Evolutionary conservation across 2,329 filamentous ascomycete genomes (phyloP).

Genomic region (Xylaria multiplex): DNA sequence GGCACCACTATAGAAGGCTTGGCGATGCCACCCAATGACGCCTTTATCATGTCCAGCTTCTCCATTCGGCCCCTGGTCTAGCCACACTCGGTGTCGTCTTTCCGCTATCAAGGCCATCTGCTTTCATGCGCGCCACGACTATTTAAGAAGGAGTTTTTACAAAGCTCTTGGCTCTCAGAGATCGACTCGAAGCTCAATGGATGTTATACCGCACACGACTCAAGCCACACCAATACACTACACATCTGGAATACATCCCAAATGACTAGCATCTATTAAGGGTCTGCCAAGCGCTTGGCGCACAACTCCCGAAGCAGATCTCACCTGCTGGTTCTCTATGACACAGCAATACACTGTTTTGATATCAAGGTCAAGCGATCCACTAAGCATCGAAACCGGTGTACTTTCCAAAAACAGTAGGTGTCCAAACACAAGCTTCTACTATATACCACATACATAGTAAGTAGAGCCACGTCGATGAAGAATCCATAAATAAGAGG

Average conservation of each 20-base stretch:
- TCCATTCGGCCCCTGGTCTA: conserved; percentile 24
- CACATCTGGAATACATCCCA: neutral
- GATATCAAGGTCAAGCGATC: neutral
- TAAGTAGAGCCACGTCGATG: neutral
- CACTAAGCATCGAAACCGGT: conserved; percentile 2
- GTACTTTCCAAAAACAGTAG: conserved; percentile 20
- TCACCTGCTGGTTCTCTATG: conserved; percentile 8
- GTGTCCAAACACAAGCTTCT: conserved; percentile 6
- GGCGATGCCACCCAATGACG: conserved; percentile 29
- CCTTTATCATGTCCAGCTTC: conserved; percentile 27
- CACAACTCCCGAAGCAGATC: conserved; percentile 20
- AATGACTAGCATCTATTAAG: conserved; percentile 8
- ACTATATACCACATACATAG: no score
- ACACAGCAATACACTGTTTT: neutral
- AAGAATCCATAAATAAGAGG: neutral
- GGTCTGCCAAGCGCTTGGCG: conserved; percentile 25
- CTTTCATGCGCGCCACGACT: conserved; percentile 22
- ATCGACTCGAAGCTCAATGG: conserved; percentile 17
- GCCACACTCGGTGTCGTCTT: conserved; percentile 9
- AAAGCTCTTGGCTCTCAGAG: conserved; percentile 23
- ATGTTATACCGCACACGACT: neutral
- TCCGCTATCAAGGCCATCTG: conserved; percentile 17
- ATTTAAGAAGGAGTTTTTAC: conserved; percentile 26
- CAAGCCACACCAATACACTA: neutral
- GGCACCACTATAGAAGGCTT: conserved; percentile 33